Base-by-base conservation (phyloP, 1,284 basidiomycete species). In the Naganishia albida region DNA sequence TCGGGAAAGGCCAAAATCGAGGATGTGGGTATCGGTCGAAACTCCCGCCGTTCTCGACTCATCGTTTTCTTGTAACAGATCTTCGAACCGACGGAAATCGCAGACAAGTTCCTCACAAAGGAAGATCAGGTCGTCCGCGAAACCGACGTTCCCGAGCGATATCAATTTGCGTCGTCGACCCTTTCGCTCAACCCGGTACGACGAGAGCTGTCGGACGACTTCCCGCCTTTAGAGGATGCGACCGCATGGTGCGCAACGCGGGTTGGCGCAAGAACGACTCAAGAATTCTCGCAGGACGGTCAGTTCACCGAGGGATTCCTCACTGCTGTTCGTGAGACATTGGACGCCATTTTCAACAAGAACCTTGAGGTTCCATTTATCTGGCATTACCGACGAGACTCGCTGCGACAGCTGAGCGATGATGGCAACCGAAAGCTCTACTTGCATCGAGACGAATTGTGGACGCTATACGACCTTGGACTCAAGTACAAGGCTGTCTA, bases 11-110 rank as follows among this genome's bases (percentile, higher is more conserved):
- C 89, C 81, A 89, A 86, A 72, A 90, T 94, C 73, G 87, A 90
- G 73, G 95, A 98, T 78, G 93, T 93, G 72, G 70, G 91, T 42
- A 25, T 82, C n/a, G 42, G 12, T 25, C 38, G 28, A 59, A 44
- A 48, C 26, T 67, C 46, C 44, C 56, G 28, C 39, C 18, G 44
- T 26, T 50, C 53, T 16, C 39, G 20, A 30, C 39, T 40, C 7
- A 44, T 15, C 43, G 18, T 23, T 42, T 42, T 16, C 18, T 3
- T n/a, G 39, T 12, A 16, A 23, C 72, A 96, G 91, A 93, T 99
- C 68, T 99, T 99, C 72, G 96, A 99, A 76, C 96, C 96, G 0
- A 91, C 93, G 7, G 93, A 98, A 82, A 98, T 99, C 74, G 87
- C 87, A 69, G 90, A 88, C 67, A 86, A 91, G 59, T 85, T 94